These are phyloP conservation scores for Aspergillus hortae DNA, from an alignment of 2,329 filamentous ascomycete species.

Conservation along the genomic window DNA sequence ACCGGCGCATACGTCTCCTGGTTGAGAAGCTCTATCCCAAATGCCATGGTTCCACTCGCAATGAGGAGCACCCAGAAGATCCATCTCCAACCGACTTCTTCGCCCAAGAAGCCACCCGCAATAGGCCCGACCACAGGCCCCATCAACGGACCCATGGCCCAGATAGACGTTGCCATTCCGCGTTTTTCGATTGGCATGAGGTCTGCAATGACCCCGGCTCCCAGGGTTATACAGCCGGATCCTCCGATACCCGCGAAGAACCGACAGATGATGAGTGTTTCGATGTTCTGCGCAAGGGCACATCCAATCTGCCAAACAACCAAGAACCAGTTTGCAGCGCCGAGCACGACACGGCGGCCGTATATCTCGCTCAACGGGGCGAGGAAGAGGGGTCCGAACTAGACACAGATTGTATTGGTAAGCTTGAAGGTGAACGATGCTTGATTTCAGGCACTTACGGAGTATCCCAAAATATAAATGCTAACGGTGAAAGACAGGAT, in stretches of 20 bases:
- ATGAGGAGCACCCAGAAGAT: conserved; percentile 45
- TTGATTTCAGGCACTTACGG: conserved; percentile 14
- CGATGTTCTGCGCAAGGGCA: conserved; percentile 55
- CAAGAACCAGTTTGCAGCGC: conserved; percentile 55
- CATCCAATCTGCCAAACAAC: conserved; percentile 59
- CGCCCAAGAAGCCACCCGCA: conserved; percentile 39
- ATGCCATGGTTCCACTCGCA: conserved; percentile 30
- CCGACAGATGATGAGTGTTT: conserved; percentile 58
- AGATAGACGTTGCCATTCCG: conserved; percentile 42
- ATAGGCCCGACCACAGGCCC: conserved; percentile 34
- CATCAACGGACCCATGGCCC: conserved; percentile 36
- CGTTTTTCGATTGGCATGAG: conserved; percentile 41
- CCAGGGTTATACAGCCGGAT: conserved; percentile 36
- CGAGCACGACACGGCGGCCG: conserved; percentile 58
- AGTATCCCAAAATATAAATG: conserved; percentile 29
- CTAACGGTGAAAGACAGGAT: conserved; percentile 28
- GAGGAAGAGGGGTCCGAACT: conserved; percentile 61
- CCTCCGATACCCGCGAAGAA: conserved; percentile 55
- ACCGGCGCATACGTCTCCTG: conserved; percentile 25
- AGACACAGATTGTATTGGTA: background rate
- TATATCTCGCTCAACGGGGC: conserved; percentile 63
- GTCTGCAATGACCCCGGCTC: conserved; percentile 47
- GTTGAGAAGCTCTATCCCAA: conserved; percentile 17
- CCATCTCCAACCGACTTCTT: conserved; percentile 46
- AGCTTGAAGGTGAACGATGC: background rate